Evolutionary conservation across 768 basidiomycete species (phyloP).

Genomic region (Xerocomus brunneocitrinus): DNA sequence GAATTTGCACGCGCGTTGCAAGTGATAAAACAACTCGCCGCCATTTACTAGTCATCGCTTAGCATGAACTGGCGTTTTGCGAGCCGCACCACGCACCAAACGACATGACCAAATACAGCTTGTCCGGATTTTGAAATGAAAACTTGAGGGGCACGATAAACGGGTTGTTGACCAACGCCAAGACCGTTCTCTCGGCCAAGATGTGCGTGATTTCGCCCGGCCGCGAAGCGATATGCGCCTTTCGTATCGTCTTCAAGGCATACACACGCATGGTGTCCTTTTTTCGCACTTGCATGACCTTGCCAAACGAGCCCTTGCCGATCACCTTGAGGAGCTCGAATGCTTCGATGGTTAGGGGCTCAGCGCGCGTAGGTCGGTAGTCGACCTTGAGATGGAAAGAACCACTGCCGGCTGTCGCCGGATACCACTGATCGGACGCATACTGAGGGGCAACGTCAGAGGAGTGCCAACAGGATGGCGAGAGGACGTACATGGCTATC

Average conservation of each 20-base stretch:
- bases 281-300: constrained; percentile 99
- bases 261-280: constrained; percentile 98
- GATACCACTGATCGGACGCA: constrained; percentile 88
- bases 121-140: constrained; percentile 97
- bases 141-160: constrained; percentile 99
- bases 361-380: constrained; percentile 82
- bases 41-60: constrained; percentile 67
- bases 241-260: constrained; percentile 96
- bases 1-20: constrained; percentile 95
- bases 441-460: constrained; percentile 41
- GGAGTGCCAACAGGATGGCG: background rate
- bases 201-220: constrained; percentile 98
- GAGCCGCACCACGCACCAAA: constrained; percentile 56
- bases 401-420: constrained; percentile 76
- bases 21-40: constrained; percentile 95
- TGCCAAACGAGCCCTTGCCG: constrained; percentile 96
- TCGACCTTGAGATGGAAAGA: constrained; percentile 95
- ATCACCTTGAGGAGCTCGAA: constrained; percentile 98
- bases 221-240: constrained; percentile 94
- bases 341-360: constrained; percentile 88
- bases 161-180: constrained; percentile 95
- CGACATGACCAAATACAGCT: constrained; percentile 95
- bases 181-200: constrained; percentile 92
- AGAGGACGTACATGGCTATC: constrained; percentile 61
- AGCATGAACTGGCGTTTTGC: background rate